phyloP scores from a whole-genome alignment of 306 rosid species.

The Argentina anserina region DNA sequence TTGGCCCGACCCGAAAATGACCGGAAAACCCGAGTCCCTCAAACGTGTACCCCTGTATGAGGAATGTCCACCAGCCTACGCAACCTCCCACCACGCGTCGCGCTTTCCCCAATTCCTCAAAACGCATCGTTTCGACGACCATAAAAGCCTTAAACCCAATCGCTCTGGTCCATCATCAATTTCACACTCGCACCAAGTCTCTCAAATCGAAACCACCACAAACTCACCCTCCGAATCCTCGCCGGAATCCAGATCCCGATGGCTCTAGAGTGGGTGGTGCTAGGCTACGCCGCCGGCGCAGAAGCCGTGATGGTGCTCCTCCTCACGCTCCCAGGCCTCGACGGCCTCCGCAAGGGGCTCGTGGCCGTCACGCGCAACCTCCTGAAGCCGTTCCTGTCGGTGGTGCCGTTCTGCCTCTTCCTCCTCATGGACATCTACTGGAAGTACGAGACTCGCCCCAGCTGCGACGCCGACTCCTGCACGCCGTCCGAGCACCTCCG shows the following conservation, averaged over 20 bases:
- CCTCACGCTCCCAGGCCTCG: constrained; percentile 86
- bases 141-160: background rate
- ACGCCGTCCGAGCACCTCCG: constrained; percentile 80
- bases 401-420: constrained; percentile 90
- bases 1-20: background rate
- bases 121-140: background rate
- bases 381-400: constrained; percentile 90
- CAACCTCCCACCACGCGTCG: constrained; percentile 8
- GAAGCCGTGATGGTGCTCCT: constrained; percentile 95
- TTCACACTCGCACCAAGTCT: background rate
- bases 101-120: background rate
- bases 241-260: constrained; percentile 18
- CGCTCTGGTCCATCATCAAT: background rate
- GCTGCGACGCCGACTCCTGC: constrained; percentile 73
- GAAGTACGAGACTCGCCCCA: constrained; percentile 83
- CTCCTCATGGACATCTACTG: constrained; percentile 90
- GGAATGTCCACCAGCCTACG: background rate
- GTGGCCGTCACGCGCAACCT: constrained; percentile 79
- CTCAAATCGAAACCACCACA: background rate
- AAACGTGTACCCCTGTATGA: background rate
- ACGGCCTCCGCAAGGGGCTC: constrained; percentile 84
- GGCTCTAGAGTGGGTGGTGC: constrained; percentile 97
- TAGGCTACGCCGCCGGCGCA: constrained; percentile 92
- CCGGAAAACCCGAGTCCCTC: background rate
- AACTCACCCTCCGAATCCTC: too few species aligned